These are phyloP conservation scores for Lachnellula occidentalis DNA, from an alignment of 2,329 filamentous ascomycete genomes.

Conservation along the genomic window DNA sequence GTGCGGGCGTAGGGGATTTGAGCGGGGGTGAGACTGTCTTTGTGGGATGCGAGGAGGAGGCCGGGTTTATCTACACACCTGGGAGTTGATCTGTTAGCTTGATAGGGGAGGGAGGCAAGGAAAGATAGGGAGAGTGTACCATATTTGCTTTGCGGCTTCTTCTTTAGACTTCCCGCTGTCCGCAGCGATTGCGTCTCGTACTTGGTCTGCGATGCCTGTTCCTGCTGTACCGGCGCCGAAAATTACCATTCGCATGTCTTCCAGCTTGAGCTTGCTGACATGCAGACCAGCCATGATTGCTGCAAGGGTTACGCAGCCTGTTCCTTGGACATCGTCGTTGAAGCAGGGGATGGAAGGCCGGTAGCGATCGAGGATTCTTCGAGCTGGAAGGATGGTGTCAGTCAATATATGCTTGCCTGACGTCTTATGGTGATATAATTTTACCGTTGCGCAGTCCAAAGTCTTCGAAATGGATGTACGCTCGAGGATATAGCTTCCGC, in stretches of 20 bases:
- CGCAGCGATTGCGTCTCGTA: constrained; percentile 70
- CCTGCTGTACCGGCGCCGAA: constrained; percentile 81
- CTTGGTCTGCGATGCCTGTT: constrained; percentile 79
- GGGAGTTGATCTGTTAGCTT: neutral
- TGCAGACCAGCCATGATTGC: constrained; percentile 73
- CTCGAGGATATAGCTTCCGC: constrained; percentile 65
- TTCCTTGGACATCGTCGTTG: constrained; percentile 88
- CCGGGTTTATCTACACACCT: constrained; percentile 81
- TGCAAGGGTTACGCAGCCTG: constrained; percentile 79
- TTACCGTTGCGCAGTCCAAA: constrained; percentile 70
- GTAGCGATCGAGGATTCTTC: constrained; percentile 71
- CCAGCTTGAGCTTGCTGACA: constrained; percentile 59
- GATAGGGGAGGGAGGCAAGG: neutral
- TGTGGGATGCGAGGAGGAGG: constrained; percentile 59
- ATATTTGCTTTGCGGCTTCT: constrained; percentile 77
- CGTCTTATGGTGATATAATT: constrained; percentile 3
- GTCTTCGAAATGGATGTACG: constrained; percentile 87
- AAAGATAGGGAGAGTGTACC: constrained; percentile 48
- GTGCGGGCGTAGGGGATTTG: constrained; percentile 61
- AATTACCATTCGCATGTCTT: constrained; percentile 65
- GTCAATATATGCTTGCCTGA: neutral
- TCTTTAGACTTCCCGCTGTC: constrained; percentile 61
- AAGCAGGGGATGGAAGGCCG: constrained; percentile 72
- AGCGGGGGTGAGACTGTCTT: constrained; percentile 56
- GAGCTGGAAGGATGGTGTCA: constrained; percentile 33